Evolutionary conservation across 192 early-diverging fungal genomes (phyloP), one percentile per base, ranked within the genome.

Genomic region (Gonapodya prolifera): DNA sequence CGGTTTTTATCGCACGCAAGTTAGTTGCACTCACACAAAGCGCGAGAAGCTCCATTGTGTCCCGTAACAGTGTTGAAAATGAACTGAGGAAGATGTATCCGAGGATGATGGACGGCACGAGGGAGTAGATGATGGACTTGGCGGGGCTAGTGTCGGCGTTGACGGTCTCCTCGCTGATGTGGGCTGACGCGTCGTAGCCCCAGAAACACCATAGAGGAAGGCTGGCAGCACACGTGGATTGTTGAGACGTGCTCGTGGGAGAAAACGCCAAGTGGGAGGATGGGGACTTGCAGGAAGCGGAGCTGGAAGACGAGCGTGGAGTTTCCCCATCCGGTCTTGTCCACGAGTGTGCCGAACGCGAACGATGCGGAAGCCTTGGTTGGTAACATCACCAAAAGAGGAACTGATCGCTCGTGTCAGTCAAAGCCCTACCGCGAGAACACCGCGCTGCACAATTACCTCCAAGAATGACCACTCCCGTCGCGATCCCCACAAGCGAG

Each of bases 171-270:
- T 73, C 71, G 8, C 8, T 13, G 31, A 73, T 73, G 71, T 73
- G 71, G 71, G 71, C 71, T 29, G 71, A 73, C 8, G 71, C 71
- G 71, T 73, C 71, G 71, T 73, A 73, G 31, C 45, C 45, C 45
- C 45, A 61, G 45, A 61, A 61, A 23, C 45, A 61, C 45, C 45
- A 61, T 8, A 61, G 8, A 23, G 45, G 45, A 61, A 61, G 45
- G 8, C 45, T 61, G 23, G 45, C 8, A 23, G 45, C 8, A 16
- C 45, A 61, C 45, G 8, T 16, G 45, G 45, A 23, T 61, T 23
- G 45, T n/a, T 8, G 23, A 61, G 23, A 61, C 23, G 23, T 23
- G 8, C 8, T 16, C 23, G 23, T 23, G 8, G 23, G n/a, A n/a
- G n/a, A n/a, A n/a, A n/a, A n/a, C n/a, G n/a, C n/a, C n/a, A 61